These are phyloP conservation scores for Penicillium cosmopolitanum DNA, from an alignment of 495 filamentous ascomycete species.

Conservation along the genomic window DNA sequence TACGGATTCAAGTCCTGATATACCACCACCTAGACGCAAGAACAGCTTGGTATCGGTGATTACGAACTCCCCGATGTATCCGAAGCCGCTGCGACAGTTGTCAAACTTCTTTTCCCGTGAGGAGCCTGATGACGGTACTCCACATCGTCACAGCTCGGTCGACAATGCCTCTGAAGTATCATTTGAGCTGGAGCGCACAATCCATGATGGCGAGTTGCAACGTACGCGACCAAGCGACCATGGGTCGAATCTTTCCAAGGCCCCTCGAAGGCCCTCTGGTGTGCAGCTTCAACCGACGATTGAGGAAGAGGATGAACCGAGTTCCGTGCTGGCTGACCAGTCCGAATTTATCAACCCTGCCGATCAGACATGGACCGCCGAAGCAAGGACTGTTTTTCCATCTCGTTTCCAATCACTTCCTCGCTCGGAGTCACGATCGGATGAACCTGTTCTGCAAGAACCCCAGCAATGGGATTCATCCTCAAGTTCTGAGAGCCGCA, in stretches of 20 bases:
- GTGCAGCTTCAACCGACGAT: constrained; percentile 36
- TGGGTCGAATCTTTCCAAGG: constrained; percentile 42
- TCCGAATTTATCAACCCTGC: constrained; percentile 2
- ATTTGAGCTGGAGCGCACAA: constrained; percentile 47
- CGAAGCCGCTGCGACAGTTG: constrained; percentile 33
- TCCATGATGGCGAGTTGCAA: constrained; percentile 45
- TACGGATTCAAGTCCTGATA: constrained; percentile 37
- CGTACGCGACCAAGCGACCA: constrained; percentile 38
- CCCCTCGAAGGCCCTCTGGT: constrained; percentile 47
- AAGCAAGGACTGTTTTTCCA: constrained; percentile 32
- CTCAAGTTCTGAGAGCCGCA: background rate
- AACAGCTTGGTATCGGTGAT: constrained; percentile 24
- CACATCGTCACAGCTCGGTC: constrained; percentile 30
- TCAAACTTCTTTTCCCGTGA: constrained; percentile 15
- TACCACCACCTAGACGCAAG: constrained; percentile 22
- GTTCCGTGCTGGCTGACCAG: constrained; percentile 10
- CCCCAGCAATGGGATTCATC: background rate
- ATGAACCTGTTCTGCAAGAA: background rate
- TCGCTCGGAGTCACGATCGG: background rate
- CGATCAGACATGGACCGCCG: constrained; percentile 21
- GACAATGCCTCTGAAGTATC: constrained; percentile 45
- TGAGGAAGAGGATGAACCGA: constrained; percentile 34
- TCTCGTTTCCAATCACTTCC: constrained; percentile 1
- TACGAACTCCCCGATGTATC: constrained; percentile 36
- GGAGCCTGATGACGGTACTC: constrained; percentile 23